Evolutionary conservation across 345 rosid genomes (phyloP), one percentile per base, ranked within the genome.

Genomic region (Eucalyptus pauciflora): DNA sequence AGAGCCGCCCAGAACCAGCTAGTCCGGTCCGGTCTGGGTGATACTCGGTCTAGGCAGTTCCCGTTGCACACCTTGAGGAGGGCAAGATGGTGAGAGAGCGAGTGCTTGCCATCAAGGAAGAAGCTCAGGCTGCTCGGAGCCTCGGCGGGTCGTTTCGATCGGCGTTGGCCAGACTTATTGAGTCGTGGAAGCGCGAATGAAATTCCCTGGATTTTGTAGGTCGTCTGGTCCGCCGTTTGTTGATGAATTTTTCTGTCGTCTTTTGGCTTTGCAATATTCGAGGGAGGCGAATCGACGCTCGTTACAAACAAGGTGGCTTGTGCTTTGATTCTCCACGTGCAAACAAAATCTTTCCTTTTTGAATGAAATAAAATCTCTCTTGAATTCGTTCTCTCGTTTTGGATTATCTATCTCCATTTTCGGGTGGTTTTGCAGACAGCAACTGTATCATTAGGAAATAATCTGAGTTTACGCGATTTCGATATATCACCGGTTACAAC

Each of bases 131-230:
- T 24, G 94, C 95, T 2, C 5, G 86, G 67, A 89, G 88, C 4
- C 90, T 91, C 8, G 92, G 93, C 9, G 94, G 96, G 13, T 93
- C 95, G 43, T 95, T 95, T 22, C 87, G n/a, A 1, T 48, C 80
- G 17, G 91, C 92, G 1, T 81, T 95, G 52, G 50, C 87, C 24
- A 52, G 87, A 50, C 88, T 94, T 6, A 56, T 92, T 13, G 89
- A 90, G 20, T 62, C 50, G 5, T 86, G 90, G 90, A 25, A 83
- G 16, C 51, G 16, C 31, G 7, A 69, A 12, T 69, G 45, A 33
- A 33, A 69, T 15, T 7, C 80, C 4, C 4, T 62, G 69, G 69
- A 62, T 18, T 52, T 52, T 52, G 9, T 18, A 18, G 58, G 58
- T 18, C 58, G 4, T 18, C 33, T 27, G 5, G 33, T 62, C 9